A percentile compares a stretch with the other conserved stretches of the same genome.
Conservation (phyloP, 2,329 filamentous ascomycete species). For the Rutstroemia sp. region DNA sequence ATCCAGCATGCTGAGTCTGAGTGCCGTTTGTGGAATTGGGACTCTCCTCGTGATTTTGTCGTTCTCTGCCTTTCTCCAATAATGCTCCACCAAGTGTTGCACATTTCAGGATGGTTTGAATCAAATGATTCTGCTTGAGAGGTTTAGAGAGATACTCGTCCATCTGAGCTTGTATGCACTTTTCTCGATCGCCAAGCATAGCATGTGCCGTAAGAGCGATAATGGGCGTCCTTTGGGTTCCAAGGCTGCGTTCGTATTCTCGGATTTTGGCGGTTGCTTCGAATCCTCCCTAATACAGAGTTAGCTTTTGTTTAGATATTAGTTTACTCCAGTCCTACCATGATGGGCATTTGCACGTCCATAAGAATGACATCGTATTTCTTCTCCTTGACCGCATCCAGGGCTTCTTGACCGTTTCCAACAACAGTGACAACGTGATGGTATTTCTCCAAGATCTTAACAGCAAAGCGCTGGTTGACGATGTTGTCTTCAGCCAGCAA, state of each 20-base stretch:
- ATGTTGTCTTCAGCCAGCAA: constrained; percentile 94
- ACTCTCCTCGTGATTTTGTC: constrained; percentile 29
- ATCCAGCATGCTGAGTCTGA: constrained; percentile 7
- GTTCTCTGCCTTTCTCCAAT: constrained; percentile 66
- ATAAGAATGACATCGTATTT: constrained; percentile 96
- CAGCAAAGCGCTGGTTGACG: constrained; percentile 91
- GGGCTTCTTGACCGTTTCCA: constrained; percentile 87
- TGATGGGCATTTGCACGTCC: constrained; percentile 99
- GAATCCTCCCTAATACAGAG: constrained; percentile 68
- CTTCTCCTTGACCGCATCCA: constrained; percentile 85
- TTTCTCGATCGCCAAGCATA: constrained; percentile 97
- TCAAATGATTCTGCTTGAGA: constrained; percentile 91
- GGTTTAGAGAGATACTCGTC: constrained; percentile 98
- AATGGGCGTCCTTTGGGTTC: constrained; percentile 80
- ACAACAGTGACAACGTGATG: constrained; percentile 89
- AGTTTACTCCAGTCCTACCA: constrained; percentile 50
- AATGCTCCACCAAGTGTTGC: constrained; percentile 82
- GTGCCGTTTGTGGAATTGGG: constrained; percentile 18
- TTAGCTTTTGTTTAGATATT: constrained; percentile 29
- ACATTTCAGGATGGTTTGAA: constrained; percentile 95
- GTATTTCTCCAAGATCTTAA: constrained; percentile 96
- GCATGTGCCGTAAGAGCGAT: constrained; percentile 96
- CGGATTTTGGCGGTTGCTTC: constrained; percentile 95
- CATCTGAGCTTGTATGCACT: constrained; percentile 98
- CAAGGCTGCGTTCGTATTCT: constrained; percentile 81